Base-by-base conservation (phyloP, 169 alveolate species). In the Babesia gibsoni region DNA sequence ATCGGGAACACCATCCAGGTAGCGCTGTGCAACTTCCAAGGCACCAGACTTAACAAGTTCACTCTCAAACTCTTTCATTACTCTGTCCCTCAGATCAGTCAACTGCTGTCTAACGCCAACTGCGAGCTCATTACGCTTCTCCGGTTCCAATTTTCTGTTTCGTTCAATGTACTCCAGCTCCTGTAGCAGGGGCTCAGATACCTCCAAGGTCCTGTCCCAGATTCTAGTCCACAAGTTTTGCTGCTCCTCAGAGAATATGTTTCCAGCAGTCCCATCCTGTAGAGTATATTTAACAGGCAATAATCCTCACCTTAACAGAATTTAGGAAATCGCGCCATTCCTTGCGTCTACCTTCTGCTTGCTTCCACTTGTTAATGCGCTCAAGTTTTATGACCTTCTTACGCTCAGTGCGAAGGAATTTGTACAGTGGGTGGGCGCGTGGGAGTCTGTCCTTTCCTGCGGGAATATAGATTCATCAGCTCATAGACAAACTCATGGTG, bases 171-270 rank as follows among this genome's bases (percentile, higher is more conserved):
- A 58, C 53, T 75, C 84, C 20, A 82, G 50, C 68, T 87, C 92
- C 49, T 87, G 41, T 58, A 25, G 30, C 48, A 66, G 70, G 37
- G 63, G 84, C 53, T 52, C 79, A 52, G 80, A 54, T 37, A 49
- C 78, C 81, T 82, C 84, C 67, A 72, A 12, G 1, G 57, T 69
- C 73, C 67, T 64, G 54, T 82, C 82, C n/a, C 58, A 16, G 20
- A 83, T 45, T 6, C 77, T 61, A 22, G 50, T 59, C 72, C 85
- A 79, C 18, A 77, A 59, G 6, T 67, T 61, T 63, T 59, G 77
- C 50, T 87, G 92, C 57, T 82, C 90, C 18, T 69, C 84, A 46
- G 75, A 82, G 56, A 78, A 87, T 10, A 84, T 68, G 9, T 68
- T 58, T 82, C 79, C 69, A 46, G 37, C 56, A 22, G 89, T 70